These are phyloP conservation scores for Erodium moschatum DNA, from an alignment of 441 rosid species.

Conservation along the genomic window DNA sequence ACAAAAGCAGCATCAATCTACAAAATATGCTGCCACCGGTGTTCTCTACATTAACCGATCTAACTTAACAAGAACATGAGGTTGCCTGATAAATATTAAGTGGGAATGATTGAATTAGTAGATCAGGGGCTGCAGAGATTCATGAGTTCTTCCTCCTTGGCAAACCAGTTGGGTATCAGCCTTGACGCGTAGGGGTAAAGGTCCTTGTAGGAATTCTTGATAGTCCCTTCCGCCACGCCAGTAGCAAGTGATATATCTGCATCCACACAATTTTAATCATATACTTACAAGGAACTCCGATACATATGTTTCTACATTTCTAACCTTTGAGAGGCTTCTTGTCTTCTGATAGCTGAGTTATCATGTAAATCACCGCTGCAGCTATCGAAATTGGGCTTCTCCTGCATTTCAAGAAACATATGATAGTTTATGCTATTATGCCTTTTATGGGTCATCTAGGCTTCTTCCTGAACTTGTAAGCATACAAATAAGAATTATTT, in stretches of 20 bases:
- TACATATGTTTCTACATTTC: not conserved
- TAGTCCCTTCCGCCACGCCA: slow-evolving; percentile 20
- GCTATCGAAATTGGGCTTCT: slow-evolving; percentile 20
- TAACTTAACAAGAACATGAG: not conserved
- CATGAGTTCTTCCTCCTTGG: slow-evolving; percentile 13
- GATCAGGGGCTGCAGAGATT: slow-evolving; percentile 10
- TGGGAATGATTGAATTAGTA: not conserved
- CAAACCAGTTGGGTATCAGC: slow-evolving; percentile 17
- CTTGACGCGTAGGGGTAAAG: slow-evolving; percentile 12
- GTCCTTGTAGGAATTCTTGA: slow-evolving; percentile 15
- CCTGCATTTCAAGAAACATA: not conserved
- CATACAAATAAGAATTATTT: not conserved
- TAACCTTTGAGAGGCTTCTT: slow-evolving; percentile 17
- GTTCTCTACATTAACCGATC: not conserved
- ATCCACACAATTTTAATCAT: not conserved
- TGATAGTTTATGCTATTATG: not conserved
- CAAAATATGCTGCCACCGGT: not conserved
- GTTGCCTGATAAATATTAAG: not conserved
- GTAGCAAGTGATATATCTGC: slow-evolving; percentile 18
- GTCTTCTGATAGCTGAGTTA: slow-evolving; percentile 18
- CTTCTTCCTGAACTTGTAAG: too few species aligned
- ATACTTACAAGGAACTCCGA: too few species aligned
- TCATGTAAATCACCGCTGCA: slow-evolving; percentile 21
- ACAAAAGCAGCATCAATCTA: not conserved
- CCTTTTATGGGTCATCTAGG: not conserved